A percentile compares a stretch with the other conserved stretches of the same genome.
These are phyloP conservation scores for Coemansia sp. DNA, from an alignment of 192 early-diverging fungal genomes.

Conservation along the genomic window DNA sequence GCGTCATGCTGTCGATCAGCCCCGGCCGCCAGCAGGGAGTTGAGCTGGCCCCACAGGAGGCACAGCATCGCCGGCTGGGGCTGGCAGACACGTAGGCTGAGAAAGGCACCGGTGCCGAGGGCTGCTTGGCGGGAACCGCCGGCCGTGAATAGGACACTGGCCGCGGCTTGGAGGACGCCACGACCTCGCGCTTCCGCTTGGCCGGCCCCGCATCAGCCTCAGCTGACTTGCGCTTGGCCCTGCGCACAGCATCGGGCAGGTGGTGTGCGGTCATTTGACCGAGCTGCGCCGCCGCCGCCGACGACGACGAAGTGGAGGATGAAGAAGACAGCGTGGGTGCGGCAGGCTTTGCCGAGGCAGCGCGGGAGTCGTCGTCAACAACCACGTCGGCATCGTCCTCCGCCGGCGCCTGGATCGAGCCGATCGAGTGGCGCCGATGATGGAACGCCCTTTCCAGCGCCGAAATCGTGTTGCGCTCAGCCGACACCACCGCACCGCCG, in stretches of 20 bases:
- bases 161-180: not conserved
- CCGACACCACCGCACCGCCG: no score
- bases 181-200: conserved; percentile 40
- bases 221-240: conserved; percentile 6
- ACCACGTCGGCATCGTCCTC: conserved; percentile 23
- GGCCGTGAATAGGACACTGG: not conserved
- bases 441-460: not conserved
- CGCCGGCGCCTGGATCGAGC: conserved; percentile 27
- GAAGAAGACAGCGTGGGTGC: not conserved
- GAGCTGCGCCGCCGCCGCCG: conserved; percentile 19
- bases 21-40: conserved; percentile 57
- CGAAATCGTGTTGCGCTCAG: no score
- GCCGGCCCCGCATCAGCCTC: conserved; percentile 7
- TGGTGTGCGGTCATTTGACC: conserved; percentile 12
- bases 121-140: no score
- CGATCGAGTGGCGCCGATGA: conserved; percentile 47
- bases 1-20: conserved; percentile 52
- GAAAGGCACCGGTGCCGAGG: not conserved
- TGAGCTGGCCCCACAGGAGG: conserved; percentile 44
- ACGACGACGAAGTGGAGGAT: no score
- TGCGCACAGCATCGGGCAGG: conserved; percentile 6
- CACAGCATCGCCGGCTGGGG: conserved; percentile 38
- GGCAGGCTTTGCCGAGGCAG: not conserved
- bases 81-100: not conserved
- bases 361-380: conserved; percentile 27